Evolutionary conservation across 352 stramenopile species (phyloP).

Genomic region (Phytophthora rubi): DNA sequence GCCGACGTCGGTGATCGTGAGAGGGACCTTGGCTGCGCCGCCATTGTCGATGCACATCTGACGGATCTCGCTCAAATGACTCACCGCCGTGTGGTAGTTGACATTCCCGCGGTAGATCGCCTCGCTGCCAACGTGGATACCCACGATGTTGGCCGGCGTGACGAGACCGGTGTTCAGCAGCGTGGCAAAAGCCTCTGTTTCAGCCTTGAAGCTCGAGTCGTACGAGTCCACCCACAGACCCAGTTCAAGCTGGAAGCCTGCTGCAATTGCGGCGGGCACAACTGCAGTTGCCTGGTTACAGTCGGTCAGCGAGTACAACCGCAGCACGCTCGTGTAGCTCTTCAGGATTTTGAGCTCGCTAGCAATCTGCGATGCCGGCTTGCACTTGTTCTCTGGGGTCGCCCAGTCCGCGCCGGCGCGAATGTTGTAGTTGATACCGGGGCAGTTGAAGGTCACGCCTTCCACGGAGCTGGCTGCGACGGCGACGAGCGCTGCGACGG

Average conservation of each 20-base stretch:
- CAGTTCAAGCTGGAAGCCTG: neutral
- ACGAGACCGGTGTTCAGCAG: neutral
- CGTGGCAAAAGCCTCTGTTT: neutral
- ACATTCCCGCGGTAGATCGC: neutral
- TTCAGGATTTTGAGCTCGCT: neutral
- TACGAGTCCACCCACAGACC: neutral
- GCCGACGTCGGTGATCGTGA: neutral
- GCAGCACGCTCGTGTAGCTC: neutral
- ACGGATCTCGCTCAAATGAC: neutral
- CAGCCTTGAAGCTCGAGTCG: constrained; percentile 25
- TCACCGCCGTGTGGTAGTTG: neutral
- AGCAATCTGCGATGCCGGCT: neutral
- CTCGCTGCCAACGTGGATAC: neutral
- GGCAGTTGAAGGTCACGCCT: constrained; percentile 30
- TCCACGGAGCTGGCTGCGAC: constrained; percentile 14
- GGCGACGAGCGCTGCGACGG: constrained; percentile 16
- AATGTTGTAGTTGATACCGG: neutral
- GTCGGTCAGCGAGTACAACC: neutral
- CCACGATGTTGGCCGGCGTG: neutral
- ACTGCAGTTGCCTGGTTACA: neutral
- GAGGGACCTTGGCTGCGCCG: neutral
- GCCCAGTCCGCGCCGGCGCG: neutral
- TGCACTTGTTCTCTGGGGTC: neutral
- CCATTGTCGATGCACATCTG: constrained; percentile 1
- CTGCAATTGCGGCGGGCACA: neutral